phyloP scores from a whole-genome alignment of 2,329 filamentous ascomycete species.

The Fusarium marasasianum region DNA sequence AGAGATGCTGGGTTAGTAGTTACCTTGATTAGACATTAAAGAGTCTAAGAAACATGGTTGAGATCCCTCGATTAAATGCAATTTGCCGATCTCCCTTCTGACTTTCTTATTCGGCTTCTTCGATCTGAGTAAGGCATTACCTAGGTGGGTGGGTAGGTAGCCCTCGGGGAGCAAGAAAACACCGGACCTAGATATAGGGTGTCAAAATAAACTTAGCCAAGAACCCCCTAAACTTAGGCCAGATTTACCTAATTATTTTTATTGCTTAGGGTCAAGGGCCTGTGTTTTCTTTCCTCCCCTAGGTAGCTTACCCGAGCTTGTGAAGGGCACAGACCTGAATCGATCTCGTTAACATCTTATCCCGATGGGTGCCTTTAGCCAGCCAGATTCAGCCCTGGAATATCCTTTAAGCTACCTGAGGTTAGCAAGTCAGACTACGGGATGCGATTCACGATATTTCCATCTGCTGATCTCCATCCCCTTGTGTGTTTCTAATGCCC shows the following conservation, averaged over 20 bases:
- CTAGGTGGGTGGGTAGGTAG: neutral
- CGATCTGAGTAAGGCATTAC: neutral
- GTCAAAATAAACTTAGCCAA: too few relatives aligned
- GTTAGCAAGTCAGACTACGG: neutral
- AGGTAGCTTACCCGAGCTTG: neutral
- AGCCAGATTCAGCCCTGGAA: neutral
- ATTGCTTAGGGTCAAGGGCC: too few relatives aligned
- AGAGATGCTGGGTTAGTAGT: neutral
- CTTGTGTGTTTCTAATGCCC: neutral
- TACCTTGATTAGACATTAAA: conserved; percentile 6
- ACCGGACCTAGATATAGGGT: too few relatives aligned
- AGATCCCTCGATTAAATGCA: neutral
- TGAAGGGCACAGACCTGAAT: conserved; percentile 1
- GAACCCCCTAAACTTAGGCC: too few relatives aligned
- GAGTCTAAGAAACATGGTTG: neutral
- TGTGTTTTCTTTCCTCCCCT: too few relatives aligned
- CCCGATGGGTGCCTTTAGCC: neutral
- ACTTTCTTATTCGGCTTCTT: neutral
- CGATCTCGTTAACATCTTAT: neutral
- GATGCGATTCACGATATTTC: neutral
- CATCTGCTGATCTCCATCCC: neutral
- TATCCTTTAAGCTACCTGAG: neutral
- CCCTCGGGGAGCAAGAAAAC: too few relatives aligned
- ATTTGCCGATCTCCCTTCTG: neutral
- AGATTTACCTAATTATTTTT: too few relatives aligned